Conservation (phyloP, 805 yeast genomes). For the Yamadazyma endophytica region DNA sequence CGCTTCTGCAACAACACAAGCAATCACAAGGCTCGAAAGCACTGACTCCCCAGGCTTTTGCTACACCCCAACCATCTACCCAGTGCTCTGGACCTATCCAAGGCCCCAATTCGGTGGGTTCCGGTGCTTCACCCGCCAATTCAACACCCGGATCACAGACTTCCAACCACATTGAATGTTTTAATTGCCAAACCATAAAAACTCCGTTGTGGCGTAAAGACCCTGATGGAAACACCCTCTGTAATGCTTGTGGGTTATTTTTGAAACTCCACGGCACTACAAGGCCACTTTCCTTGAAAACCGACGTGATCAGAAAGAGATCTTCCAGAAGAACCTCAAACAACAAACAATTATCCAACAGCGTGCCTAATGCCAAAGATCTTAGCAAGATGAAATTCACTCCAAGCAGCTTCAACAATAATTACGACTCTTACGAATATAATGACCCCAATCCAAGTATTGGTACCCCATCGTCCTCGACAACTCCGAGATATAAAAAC, state of each 20-base stretch:
- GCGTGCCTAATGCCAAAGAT: constrained; percentile 8
- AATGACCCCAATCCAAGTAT: constrained; percentile 6
- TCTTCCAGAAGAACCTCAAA: constrained; percentile 33
- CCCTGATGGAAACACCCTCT: constrained; percentile 54
- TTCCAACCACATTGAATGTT: constrained; percentile 42
- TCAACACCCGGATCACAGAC: too few species aligned
- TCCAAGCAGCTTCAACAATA: not conserved
- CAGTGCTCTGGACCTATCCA: too few species aligned
- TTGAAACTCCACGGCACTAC: constrained; percentile 59
- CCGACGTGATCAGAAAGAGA: constrained; percentile 56
- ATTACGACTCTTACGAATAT: not conserved
- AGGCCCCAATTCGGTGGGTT: too few species aligned
- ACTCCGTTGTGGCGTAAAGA: constrained; percentile 65
- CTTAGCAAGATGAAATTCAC: constrained; percentile 3
- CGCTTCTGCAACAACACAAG: constrained; percentile 15
- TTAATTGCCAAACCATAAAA: constrained; percentile 54
- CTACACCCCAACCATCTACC: too few species aligned
- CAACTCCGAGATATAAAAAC: constrained; percentile 26
- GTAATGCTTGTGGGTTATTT: constrained; percentile 64
- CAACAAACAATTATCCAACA: constrained; percentile 7
- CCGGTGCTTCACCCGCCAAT: too few species aligned
- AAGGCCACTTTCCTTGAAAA: constrained; percentile 54
- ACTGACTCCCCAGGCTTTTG: too few species aligned
- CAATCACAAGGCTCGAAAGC: too few species aligned
- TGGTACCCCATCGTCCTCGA: constrained; percentile 9